Percentiles rank a stretch among this genome's conserved stretches.
Evolutionary conservation across 331 rosid species (phyloP).

Genomic region (Prunus yedoensis): DNA sequence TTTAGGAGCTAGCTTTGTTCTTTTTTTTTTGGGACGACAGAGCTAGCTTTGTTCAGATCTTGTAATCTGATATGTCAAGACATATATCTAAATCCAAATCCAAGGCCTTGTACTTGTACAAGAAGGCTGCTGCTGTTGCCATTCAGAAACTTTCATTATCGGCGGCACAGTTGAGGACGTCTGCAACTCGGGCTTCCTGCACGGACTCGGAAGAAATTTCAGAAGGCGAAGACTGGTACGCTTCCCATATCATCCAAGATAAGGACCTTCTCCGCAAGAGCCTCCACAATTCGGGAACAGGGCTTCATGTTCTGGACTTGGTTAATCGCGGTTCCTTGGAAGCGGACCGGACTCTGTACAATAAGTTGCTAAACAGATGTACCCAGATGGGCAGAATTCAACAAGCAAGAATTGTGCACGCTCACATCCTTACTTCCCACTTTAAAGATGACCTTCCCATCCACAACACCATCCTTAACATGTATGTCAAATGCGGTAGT

Average conservation of each 20-base stretch:
- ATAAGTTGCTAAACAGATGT: slow-evolving; percentile 51
- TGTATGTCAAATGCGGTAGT: slow-evolving; percentile 59
- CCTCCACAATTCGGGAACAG: slow-evolving; percentile 25
- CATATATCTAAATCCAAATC: not conserved
- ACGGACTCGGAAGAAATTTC: slow-evolving; percentile 16
- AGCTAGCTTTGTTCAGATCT: not conserved
- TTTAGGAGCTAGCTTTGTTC: too few species aligned
- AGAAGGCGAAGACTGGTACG: slow-evolving; percentile 14
- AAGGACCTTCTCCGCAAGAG: slow-evolving; percentile 56
- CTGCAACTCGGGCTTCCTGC: not conserved
- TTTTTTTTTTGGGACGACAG: too few species aligned
- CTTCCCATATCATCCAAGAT: slow-evolving; percentile 40
- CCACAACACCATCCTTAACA: slow-evolving; percentile 51
- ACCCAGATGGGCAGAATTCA: slow-evolving; percentile 48
- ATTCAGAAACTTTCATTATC: not conserved
- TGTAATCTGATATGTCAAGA: slow-evolving; percentile 16
- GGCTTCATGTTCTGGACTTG: slow-evolving; percentile 69
- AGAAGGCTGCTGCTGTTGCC: not conserved
- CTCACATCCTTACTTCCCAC: slow-evolving; percentile 49
- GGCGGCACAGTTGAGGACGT: not conserved
- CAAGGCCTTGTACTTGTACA: not conserved
- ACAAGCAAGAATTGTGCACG: slow-evolving; percentile 59
- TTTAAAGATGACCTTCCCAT: slow-evolving; percentile 47
- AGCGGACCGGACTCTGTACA: slow-evolving; percentile 48
- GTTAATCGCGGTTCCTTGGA: slow-evolving; percentile 47